Evolutionary conservation across 371 early-diverging fungal species (phyloP).

Genomic region (Mortierella polycephala): DNA sequence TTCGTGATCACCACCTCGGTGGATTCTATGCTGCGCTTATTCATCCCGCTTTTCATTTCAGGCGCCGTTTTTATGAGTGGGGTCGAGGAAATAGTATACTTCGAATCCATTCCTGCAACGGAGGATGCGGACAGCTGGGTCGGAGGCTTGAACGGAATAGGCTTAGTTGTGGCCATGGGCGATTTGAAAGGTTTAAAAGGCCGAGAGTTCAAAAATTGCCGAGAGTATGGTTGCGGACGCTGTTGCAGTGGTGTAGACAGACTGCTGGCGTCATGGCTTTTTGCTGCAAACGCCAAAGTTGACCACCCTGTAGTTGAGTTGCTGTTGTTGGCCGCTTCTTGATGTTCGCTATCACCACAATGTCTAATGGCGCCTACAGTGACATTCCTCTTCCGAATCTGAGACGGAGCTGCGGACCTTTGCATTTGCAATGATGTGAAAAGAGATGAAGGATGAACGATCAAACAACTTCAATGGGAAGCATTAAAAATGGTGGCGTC

Average conservation of each 20-base stretch:
- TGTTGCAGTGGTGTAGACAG: background rate
- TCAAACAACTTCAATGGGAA: background rate
- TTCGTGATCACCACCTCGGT: too few relatives aligned
- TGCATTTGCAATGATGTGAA: slow-evolving; percentile 16
- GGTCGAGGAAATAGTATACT: too few relatives aligned
- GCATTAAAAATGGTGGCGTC: background rate
- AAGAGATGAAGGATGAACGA: slow-evolving; percentile 1
- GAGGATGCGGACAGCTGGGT: background rate
- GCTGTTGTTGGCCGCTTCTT: background rate
- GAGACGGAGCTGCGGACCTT: slow-evolving; percentile 21
- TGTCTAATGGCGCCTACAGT: too few relatives aligned
- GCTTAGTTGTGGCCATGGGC: slow-evolving; percentile 4
- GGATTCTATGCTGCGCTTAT: too few relatives aligned
- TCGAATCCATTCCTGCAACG: too few relatives aligned
- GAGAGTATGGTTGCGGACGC: background rate
- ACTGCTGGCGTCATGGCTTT: background rate
- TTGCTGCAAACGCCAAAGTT: background rate
- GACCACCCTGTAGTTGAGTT: background rate
- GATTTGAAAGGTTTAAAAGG: slow-evolving; percentile 3
- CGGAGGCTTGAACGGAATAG: slow-evolving; percentile 11
- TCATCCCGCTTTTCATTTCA: too few relatives aligned
- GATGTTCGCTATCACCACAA: background rate
- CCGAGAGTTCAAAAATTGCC: background rate
- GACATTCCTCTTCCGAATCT: slow-evolving; percentile 7
- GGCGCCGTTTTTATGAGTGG: too few relatives aligned